Evolutionary conservation across 176 grass and related monocot genomes (phyloP).

Genomic region (Cenchrus purpureus): DNA sequence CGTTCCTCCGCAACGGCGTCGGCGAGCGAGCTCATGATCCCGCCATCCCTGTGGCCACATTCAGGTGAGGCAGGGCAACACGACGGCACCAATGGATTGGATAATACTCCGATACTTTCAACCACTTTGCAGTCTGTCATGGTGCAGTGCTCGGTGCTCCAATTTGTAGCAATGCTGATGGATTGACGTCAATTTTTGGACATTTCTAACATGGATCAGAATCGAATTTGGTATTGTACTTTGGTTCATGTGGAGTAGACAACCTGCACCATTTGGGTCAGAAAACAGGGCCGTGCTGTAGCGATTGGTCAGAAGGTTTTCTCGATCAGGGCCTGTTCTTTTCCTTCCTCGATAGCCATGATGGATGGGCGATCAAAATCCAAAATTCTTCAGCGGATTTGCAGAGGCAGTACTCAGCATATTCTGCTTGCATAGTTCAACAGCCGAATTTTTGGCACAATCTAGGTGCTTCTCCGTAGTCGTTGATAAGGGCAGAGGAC

Average conservation of each 20-base stretch:
- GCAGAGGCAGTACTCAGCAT: not conserved
- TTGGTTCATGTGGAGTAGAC: conserved; percentile 11
- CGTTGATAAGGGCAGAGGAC: not conserved
- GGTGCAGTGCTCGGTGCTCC: not conserved
- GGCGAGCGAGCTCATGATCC: not conserved
- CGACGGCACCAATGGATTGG: not conserved
- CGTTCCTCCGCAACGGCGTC: not conserved
- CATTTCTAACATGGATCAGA: not conserved
- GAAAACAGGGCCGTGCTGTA: not conserved
- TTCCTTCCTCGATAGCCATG: not conserved
- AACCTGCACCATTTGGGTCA: not conserved
- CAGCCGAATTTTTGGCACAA: not conserved
- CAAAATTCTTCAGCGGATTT: not conserved
- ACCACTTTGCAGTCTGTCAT: not conserved
- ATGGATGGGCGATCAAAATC: not conserved
- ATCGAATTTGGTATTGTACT: not conserved
- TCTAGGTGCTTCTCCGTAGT: not conserved
- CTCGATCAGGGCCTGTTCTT: no score
- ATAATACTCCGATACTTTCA: not conserved
- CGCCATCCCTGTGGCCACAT: not conserved
- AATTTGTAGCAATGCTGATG: not conserved
- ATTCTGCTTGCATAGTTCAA: not conserved
- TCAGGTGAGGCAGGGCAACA: not conserved
- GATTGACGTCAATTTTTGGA: not conserved
- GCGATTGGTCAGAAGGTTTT: not conserved